Conservation (phyloP, 73 alveolate species). For the Uronychia setigera region DNA sequence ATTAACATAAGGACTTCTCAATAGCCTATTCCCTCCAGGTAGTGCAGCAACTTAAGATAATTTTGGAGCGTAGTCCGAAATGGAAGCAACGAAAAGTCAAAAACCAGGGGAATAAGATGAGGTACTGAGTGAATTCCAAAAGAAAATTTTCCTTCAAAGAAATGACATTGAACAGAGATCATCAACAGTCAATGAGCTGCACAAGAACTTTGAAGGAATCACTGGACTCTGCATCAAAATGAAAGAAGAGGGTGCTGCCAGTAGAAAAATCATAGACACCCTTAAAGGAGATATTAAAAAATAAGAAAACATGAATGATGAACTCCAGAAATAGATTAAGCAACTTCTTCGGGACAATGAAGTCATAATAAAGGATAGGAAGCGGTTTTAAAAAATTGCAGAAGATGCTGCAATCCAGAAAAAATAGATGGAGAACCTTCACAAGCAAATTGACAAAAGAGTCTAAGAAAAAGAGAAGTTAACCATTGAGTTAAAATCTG, state of each 20-base stretch:
- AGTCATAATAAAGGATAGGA: not conserved
- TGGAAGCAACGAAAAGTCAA: no score
- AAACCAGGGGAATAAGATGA: not conserved
- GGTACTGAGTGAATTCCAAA: not conserved
- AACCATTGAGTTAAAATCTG: not conserved
- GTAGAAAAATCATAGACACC: not conserved
- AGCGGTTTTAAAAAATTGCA: not conserved
- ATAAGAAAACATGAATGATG: not conserved
- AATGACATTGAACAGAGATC: not conserved
- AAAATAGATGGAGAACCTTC: not conserved
- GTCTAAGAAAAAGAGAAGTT: not conserved
- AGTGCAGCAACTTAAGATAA: no score
- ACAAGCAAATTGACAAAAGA: not conserved
- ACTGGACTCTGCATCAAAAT: not conserved
- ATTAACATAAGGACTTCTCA: not conserved
- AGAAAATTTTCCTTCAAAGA: not conserved
- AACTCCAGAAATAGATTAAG: not conserved
- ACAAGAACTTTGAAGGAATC: not conserved
- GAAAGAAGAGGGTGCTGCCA: not conserved
- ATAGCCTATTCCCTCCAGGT: not conserved
- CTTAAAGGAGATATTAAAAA: not conserved
- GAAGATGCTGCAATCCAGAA: not conserved
- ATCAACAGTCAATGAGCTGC: not conserved
- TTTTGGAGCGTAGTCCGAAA: no score
- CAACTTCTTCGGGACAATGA: not conserved